phyloP scores from a whole-genome alignment of 2,329 filamentous ascomycete genomes.

The Orbilia blumenaviensis region DNA sequence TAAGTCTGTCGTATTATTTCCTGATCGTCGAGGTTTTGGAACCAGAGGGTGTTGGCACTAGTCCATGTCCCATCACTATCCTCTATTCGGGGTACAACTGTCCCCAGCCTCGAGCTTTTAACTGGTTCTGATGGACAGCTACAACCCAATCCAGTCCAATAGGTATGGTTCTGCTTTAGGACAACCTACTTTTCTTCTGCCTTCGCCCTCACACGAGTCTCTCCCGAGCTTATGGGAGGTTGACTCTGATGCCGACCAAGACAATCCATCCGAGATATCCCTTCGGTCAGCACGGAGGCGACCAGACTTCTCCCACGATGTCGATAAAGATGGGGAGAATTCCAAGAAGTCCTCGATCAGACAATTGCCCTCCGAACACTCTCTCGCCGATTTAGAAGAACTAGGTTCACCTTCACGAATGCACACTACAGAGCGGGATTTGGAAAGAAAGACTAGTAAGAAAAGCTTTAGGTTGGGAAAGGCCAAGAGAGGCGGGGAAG shows the following conservation, averaged over 20 bases:
- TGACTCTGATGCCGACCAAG: constrained; percentile 9
- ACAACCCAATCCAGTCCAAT: neutral
- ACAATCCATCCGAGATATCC: constrained; percentile 7
- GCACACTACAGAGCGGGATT: neutral
- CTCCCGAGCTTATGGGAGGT: constrained; percentile 29
- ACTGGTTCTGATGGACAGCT: neutral
- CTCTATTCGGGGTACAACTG: too few species aligned
- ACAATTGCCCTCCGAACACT: neutral
- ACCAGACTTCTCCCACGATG: neutral
- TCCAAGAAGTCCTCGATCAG: neutral
- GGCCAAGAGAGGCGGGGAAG: neutral
- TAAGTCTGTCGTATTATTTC: too few species aligned
- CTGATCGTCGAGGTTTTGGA: too few species aligned
- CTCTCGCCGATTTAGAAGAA: neutral
- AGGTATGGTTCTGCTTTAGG: neutral
- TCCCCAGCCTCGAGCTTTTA: too few species aligned
- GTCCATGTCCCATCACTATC: too few species aligned
- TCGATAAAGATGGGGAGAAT: constrained; percentile 18
- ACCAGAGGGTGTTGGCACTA: too few species aligned
- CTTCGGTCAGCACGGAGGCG: neutral
- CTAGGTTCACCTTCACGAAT: neutral
- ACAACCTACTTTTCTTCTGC: constrained; percentile 24
- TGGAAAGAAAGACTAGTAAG: neutral
- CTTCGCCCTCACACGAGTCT: constrained; percentile 21
- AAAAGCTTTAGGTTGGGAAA: neutral